Evolutionary conservation across 345 rosid species (phyloP).

Genomic region (Carallia pectinifolia): DNA sequence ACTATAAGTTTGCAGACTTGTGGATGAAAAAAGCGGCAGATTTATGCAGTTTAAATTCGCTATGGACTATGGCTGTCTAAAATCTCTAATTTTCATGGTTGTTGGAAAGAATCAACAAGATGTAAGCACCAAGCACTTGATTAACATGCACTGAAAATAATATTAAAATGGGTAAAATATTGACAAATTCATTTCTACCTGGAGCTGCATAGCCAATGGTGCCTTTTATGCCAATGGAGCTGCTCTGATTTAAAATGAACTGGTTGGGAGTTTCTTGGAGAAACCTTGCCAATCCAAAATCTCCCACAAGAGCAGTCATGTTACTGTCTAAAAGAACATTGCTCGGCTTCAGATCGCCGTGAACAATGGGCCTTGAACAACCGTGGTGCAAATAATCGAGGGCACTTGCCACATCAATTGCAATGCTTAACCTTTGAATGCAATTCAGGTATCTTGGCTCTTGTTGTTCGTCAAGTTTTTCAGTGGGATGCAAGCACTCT

Average conservation of each 20-base stretch:
- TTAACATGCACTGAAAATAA: too few species aligned
- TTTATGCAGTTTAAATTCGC: too few species aligned
- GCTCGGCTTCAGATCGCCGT: constrained; percentile 24
- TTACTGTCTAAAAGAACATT: constrained; percentile 19
- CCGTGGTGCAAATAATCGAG: constrained; percentile 1
- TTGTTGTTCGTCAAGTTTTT: background rate
- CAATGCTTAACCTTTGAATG: background rate
- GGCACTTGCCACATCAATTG: constrained; percentile 6
- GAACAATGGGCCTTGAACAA: background rate
- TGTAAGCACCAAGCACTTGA: too few species aligned
- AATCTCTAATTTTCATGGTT: too few species aligned
- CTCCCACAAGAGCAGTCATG: constrained; percentile 19
- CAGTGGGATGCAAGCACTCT: background rate
- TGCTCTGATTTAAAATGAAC: background rate
- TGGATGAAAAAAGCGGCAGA: too few species aligned
- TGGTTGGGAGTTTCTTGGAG: background rate
- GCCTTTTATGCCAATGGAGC: background rate
- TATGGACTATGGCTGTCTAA: too few species aligned
- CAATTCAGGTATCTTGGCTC: background rate
- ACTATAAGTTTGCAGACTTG: too few species aligned
- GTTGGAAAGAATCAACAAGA: too few species aligned
- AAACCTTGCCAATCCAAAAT: constrained; percentile 21
- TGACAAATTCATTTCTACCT: background rate
- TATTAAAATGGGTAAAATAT: too few species aligned
- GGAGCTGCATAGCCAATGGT: constrained; percentile 13